Percentiles rank a stretch among this genome's conserved stretches.
Evolutionary conservation across 495 filamentous ascomycete genomes (phyloP).

Genomic region (Corynascus novoguineensis): DNA sequence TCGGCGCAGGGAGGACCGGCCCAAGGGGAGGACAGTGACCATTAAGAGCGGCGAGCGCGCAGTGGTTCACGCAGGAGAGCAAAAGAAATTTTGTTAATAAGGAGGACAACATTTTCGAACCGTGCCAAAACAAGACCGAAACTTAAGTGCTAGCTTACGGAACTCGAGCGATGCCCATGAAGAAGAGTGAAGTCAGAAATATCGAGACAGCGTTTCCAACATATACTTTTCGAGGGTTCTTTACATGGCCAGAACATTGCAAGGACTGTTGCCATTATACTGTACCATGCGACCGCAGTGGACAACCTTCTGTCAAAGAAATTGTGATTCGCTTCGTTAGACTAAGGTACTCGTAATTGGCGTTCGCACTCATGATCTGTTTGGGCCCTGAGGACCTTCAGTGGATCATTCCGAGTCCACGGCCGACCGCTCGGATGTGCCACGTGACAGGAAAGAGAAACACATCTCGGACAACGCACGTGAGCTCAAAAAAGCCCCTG

Average conservation of each 20-base stretch:
- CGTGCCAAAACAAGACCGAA: not conserved
- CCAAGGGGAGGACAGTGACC: slow-evolving; percentile 35
- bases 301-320: too few relatives aligned
- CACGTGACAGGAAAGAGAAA: not conserved
- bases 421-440: not conserved
- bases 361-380: too few relatives aligned
- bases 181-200: too few relatives aligned
- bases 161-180: too few relatives aligned
- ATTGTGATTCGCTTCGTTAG: too few relatives aligned
- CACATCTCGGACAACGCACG: not conserved
- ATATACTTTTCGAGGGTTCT: not conserved
- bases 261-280: too few relatives aligned
- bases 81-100: not conserved
- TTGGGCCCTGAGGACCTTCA: not conserved
- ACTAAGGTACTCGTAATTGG: too few relatives aligned
- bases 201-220: too few relatives aligned
- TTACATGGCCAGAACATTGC: too few relatives aligned
- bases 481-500: not conserved
- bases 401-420: not conserved
- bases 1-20: slow-evolving; percentile 25
- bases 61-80: slow-evolving; percentile 4
- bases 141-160: not conserved
- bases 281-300: too few relatives aligned
- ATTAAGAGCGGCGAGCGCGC: slow-evolving; percentile 25
- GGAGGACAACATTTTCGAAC: not conserved